Evolutionary conservation across 2,329 filamentous ascomycete genomes (phyloP), one percentile per base, ranked within the genome.

Genomic region (Colletotrichum lentis): DNA sequence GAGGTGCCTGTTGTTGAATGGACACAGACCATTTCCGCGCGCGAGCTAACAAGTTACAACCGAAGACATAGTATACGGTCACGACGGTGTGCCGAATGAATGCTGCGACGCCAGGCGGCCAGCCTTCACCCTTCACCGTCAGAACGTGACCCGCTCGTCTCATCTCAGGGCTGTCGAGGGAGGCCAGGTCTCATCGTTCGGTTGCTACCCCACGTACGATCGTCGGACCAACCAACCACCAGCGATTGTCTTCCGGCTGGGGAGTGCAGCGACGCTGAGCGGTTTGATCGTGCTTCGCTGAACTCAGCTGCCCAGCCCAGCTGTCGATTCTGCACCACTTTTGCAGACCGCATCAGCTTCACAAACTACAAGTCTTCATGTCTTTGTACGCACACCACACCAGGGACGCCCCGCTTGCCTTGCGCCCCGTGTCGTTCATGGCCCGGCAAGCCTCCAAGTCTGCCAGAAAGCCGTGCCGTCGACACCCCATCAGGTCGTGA

Each of bases 1-100:
- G 65, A 62, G 65, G 62, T 50, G 50, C 43, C 46, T 54, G 64
- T 55, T 47, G 54, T 22, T 59, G 61, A 43, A 39, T 39, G n/a
- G 11, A 57, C 52, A 57, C 64, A 67, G 64, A 63, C 64, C 43
- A 35, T 52, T 18, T 27, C 49, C n/a, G 49, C 27, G 7, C 27
- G 1, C 27, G 27, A 6, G 27, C 27, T n/a, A n/a, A n/a, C n/a
- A n/a, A n/a, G n/a, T n/a, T n/a, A n/a, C n/a, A 31, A 31, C 27
- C 24, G 18, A 35, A 35, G 16, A 16, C 16, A 18, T 31, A 3
- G 3, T 8, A 16, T 43, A n/a, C 41, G 3, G 6, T 18, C n/a
- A n/a, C n/a, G n/a, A n/a, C n/a, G n/a, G n/a, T n/a, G n/a, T 18
- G 6, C 27, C 7, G 16, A 43, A n/a, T 8, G 16, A 20, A 7